Conservation (phyloP, 1,284 basidiomycete genomes). For the Rhodotorula mucilaginosa region DNA sequence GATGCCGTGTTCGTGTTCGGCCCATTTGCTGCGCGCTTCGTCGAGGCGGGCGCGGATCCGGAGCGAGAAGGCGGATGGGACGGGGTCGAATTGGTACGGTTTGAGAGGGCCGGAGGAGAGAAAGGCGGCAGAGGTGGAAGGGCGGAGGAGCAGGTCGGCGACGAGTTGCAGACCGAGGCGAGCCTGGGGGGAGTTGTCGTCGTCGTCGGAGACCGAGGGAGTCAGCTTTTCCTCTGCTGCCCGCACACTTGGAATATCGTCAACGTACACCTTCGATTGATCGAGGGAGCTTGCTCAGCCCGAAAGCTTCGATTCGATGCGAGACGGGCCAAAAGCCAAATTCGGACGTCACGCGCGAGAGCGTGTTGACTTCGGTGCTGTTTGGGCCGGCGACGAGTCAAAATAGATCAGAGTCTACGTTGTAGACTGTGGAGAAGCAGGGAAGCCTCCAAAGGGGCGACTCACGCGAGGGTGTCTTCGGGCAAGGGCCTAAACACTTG, state of each 20-base stretch:
- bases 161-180: slow-evolving; percentile 33
- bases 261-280: slow-evolving; percentile 30
- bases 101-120: slow-evolving; percentile 33
- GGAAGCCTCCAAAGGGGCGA: not conserved
- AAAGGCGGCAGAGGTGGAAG: slow-evolving; percentile 16
- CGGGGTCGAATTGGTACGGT: slow-evolving; percentile 36
- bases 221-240: not conserved
- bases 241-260: not conserved
- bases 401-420: too few species aligned
- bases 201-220: not conserved
- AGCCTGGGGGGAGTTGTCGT: slow-evolving; percentile 12
- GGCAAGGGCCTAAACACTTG: slow-evolving; percentile 20
- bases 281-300: slow-evolving; percentile 22
- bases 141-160: slow-evolving; percentile 30
- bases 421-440: too few species aligned
- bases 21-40: slow-evolving; percentile 27
- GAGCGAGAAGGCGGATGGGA: slow-evolving; percentile 30
- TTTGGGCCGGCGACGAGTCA: too few species aligned
- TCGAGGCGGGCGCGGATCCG: slow-evolving; percentile 34
- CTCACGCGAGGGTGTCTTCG: slow-evolving; percentile 24
- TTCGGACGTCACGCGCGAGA: slow-evolving; percentile 37
- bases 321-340: slow-evolving; percentile 39
- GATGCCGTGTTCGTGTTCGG: slow-evolving; percentile 3
- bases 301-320: slow-evolving; percentile 33
- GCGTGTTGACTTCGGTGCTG: slow-evolving; percentile 30